Base-by-base conservation (phyloP, 2,329 filamentous ascomycete genomes). In the Neobulgaria alba region DNA sequence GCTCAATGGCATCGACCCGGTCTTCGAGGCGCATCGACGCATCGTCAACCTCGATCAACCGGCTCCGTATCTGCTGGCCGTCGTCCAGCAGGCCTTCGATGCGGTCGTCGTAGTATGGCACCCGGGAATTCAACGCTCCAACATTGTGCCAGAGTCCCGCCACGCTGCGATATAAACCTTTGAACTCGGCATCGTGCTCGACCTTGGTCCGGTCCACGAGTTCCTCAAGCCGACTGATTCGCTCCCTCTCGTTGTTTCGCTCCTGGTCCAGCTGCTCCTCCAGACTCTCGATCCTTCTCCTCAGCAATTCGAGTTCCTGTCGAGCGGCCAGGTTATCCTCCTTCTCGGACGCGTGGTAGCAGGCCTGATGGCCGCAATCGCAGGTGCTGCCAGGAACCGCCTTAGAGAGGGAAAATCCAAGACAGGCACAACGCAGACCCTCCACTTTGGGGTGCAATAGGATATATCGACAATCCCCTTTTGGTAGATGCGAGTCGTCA, bases 401-500 rank as follows among this genome's bases (percentile, higher is more conserved):
- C 37, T 63, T 65, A 56, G 75, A 77, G 42, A 72, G 66, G 3
- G 68, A 68, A 57, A 79, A 79, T 45, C 68, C 65, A 46, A 73
- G 69, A 51, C 75, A 79, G 33, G 68, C 73, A 56, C 75, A 79
- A 32, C 75, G 70, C 43, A 74, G 66, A 38, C 74, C 73, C 50
- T 71, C 73, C 56, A 75, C 64, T 51, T 74, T 72, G 4, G 74
- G 71, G 41, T 71, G 64, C 19, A 74, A 63, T 20, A 79, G 57
- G 46, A 79, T 77, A 51, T 73, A 78, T 45, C 73, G 71, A 50
- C 75, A 79, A 50, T 75, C 71, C 21, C 75, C 75, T 49, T 68
- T 65, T 10, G 75, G 75, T 16, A 79, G 64, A 36, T 64, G 64
- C 29, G 64, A 70, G 42, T 72, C 69, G 39, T 47, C 41, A 14